Conservation (phyloP, 169 alveolate species). For the Amoebophrya sp. region DNA sequence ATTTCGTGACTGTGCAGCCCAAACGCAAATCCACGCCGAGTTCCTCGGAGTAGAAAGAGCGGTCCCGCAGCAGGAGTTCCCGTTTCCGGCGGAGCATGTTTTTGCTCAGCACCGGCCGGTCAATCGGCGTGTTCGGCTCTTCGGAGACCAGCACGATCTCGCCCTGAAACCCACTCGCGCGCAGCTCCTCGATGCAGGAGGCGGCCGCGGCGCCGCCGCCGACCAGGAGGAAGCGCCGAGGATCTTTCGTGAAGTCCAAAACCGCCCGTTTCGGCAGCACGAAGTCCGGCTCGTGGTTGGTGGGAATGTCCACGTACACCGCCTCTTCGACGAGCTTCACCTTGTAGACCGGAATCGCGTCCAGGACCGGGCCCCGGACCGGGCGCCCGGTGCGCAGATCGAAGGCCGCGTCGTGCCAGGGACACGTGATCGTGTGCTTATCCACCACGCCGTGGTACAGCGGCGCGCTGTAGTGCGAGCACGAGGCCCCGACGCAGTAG, state of each 20-base stretch:
- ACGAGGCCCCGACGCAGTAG: constrained; percentile 12
- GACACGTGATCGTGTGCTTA: not conserved
- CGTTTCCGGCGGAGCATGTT: not conserved
- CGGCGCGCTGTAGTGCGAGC: constrained; percentile 18
- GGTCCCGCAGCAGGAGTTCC: constrained; percentile 11
- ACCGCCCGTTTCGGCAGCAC: not conserved
- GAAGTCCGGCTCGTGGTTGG: not conserved
- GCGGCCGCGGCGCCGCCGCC: constrained; percentile 27
- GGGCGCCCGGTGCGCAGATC: constrained; percentile 15
- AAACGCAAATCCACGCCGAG: not conserved
- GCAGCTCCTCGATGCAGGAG: not conserved
- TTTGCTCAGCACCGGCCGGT: constrained; percentile 28
- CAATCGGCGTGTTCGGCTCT: constrained; percentile 16
- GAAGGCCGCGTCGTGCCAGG: constrained; percentile 28
- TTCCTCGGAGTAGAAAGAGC: not conserved
- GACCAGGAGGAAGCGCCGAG: not conserved
- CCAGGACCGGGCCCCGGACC: constrained; percentile 1
- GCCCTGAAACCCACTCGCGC: not conserved
- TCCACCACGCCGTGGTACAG: not conserved
- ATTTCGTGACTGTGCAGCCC: too few relatives aligned
- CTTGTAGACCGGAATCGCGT: constrained; percentile 23
- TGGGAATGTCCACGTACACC: constrained; percentile 24
- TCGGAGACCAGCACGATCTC: not conserved
- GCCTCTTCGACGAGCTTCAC: not conserved
- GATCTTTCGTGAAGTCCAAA: too few relatives aligned